Conservation (phyloP, 2,329 filamentous ascomycete species). For the Penicillium rolfsii region DNA sequence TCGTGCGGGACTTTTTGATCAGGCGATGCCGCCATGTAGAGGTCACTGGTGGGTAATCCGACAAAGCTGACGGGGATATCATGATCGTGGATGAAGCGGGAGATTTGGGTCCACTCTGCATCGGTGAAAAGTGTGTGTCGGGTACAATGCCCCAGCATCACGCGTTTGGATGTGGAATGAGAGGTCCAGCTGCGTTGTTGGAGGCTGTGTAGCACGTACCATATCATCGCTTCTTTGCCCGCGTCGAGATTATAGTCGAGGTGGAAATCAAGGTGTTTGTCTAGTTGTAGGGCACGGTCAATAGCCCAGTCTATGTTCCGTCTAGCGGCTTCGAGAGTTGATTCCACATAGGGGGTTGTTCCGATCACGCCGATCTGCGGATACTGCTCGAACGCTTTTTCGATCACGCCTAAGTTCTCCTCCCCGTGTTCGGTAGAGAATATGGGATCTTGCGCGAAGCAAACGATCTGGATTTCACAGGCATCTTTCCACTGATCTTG, state of each 20-base stretch:
- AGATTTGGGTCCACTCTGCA: conserved; percentile 56
- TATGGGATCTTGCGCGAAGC: conserved; percentile 71
- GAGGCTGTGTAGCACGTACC: conserved; percentile 58
- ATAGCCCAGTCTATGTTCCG: conserved; percentile 68
- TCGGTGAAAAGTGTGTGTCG: conserved; percentile 61
- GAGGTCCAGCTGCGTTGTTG: conserved; percentile 55
- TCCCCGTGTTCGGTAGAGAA: conserved; percentile 60
- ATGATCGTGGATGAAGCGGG: conserved; percentile 50
- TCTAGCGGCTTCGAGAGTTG: conserved; percentile 50
- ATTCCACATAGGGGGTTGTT: conserved; percentile 72
- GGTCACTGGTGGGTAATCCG: conserved; percentile 70
- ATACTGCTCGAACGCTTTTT: conserved; percentile 44
- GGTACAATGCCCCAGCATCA: conserved; percentile 70
- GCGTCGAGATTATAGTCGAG: conserved; percentile 69
- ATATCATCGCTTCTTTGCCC: conserved; percentile 55
- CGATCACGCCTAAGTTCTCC: conserved; percentile 57
- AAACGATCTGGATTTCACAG: conserved; percentile 68
- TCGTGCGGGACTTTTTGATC: conserved; percentile 20
- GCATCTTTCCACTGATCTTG: conserved; percentile 57
- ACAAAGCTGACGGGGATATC: conserved; percentile 66
- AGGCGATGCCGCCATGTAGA: conserved; percentile 69
- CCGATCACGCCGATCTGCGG: conserved; percentile 63
- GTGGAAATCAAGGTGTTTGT: conserved; percentile 69
- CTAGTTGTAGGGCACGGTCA: conserved; percentile 53
- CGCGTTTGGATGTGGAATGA: conserved; percentile 49